These are phyloP conservation scores for Athelia psychrophila DNA, from an alignment of 1,284 basidiomycete species.

Conservation along the genomic window DNA sequence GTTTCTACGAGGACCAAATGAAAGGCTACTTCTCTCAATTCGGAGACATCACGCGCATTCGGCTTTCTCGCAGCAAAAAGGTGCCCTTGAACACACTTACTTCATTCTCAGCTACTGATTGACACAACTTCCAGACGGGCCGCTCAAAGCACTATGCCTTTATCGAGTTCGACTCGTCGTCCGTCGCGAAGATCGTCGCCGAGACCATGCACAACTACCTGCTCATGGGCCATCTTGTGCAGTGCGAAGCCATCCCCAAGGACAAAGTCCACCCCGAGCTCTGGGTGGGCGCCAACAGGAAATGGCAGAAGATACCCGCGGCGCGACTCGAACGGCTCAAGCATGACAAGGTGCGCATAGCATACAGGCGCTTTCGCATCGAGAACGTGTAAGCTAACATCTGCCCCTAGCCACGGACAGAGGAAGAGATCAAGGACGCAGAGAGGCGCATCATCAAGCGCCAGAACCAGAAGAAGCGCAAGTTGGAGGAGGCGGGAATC, in stretches of 20 bases:
- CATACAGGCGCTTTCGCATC: no score
- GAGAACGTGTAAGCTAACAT: not conserved
- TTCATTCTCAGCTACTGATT: not conserved
- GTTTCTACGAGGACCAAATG: slow-evolving; percentile 96
- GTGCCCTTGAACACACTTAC: slow-evolving; percentile 36
- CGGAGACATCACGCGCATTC: slow-evolving; percentile 84
- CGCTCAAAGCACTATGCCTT: slow-evolving; percentile 96
- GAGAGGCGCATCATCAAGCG: slow-evolving; percentile 74
- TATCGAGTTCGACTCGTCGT: slow-evolving; percentile 88
- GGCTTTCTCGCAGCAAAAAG: slow-evolving; percentile 93
- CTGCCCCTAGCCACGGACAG: slow-evolving; percentile 63
- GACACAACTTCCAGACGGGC: slow-evolving; percentile 67
- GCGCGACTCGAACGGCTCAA: slow-evolving; percentile 70
- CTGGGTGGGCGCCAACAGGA: slow-evolving; percentile 96
- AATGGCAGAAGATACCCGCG: slow-evolving; percentile 78
- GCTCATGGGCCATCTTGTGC: slow-evolving; percentile 89
- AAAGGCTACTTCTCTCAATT: slow-evolving; percentile 94
- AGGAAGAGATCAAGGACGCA: slow-evolving; percentile 66
- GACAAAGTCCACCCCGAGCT: slow-evolving; percentile 91
- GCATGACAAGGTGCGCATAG: slow-evolving; percentile 73
- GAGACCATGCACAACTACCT: slow-evolving; percentile 99
- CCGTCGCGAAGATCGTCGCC: slow-evolving; percentile 92
- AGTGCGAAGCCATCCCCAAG: slow-evolving; percentile 83
- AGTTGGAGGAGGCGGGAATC: slow-evolving; percentile 82
- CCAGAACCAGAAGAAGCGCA: slow-evolving; percentile 76